Conservation (phyloP, 192 early-diverging fungal genomes). For the Entophlyctis luteolus region DNA sequence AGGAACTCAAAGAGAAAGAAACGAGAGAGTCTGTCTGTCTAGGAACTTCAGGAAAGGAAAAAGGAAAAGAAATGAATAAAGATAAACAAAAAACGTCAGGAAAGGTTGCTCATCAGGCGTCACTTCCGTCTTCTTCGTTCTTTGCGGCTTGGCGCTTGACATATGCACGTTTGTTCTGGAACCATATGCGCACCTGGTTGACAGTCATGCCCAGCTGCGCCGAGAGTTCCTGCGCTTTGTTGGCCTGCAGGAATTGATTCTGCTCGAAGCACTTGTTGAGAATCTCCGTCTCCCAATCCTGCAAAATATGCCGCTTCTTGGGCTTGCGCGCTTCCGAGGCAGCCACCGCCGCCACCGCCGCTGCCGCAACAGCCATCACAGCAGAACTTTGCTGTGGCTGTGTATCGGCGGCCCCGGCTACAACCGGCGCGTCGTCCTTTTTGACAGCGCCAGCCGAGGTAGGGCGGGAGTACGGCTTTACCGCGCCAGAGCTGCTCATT, state of each 20-base stretch:
- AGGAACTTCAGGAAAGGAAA: background rate
- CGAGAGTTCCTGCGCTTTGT: background rate
- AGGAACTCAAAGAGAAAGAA: no score
- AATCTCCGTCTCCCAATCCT: background rate
- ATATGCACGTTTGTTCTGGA: conserved; percentile 78
- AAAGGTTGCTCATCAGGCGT: no score
- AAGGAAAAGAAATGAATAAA: background rate
- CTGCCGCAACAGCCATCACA: background rate
- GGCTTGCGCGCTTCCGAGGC: background rate
- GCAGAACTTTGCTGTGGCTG: no score
- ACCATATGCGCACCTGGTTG: conserved; percentile 12
- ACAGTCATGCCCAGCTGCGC: background rate
- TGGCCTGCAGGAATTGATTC: background rate
- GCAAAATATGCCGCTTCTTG: conserved; percentile 19
- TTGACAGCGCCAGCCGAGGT: no score
- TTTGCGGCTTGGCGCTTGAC: background rate
- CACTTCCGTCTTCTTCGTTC: background rate
- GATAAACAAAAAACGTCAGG: no score
- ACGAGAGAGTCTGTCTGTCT: background rate
- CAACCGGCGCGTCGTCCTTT: no score
- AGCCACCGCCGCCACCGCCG: background rate
- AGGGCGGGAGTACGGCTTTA: no score
- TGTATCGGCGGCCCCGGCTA: no score
- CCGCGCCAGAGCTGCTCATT: no score
- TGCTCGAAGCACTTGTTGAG: conserved; percentile 7